A percentile compares a stretch with the other conserved stretches of the same genome.
phyloP scores from a whole-genome alignment of 192 early-diverging fungal species.

The Entophlyctis helioformis region DNA sequence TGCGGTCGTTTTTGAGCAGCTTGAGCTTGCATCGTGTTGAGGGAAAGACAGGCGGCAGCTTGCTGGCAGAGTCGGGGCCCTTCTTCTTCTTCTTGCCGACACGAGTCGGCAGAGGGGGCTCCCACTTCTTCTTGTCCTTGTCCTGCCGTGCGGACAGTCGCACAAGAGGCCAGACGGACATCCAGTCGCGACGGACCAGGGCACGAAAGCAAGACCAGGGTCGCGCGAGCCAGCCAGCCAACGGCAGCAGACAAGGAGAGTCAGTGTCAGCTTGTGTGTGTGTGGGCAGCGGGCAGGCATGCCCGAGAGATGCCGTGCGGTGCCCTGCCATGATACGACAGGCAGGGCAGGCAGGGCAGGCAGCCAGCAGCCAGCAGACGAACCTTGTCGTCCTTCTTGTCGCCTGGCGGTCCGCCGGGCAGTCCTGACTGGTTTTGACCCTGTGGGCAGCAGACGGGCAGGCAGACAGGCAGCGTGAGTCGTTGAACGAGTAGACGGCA shows the following conservation, averaged over 20 bases:
- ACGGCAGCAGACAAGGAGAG: neutral
- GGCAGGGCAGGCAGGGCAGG: neutral
- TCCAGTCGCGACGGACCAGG: neutral
- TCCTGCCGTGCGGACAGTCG: constrained; percentile 53
- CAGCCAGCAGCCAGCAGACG: neutral
- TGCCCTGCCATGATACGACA: neutral
- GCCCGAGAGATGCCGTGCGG: constrained; percentile 6
- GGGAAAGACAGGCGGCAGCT: constrained; percentile 96
- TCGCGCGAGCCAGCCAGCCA: neutral
- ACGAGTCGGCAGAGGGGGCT: constrained; percentile 95
- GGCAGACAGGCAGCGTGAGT: too few relatives aligned
- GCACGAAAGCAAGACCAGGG: neutral
- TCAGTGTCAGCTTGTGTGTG: too few relatives aligned
- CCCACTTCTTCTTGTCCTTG: constrained; percentile 86
- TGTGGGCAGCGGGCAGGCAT: too few relatives aligned
- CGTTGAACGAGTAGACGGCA: too few relatives aligned
- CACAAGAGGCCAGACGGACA: neutral
- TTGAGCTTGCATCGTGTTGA: constrained; percentile 95
- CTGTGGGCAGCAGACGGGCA: too few relatives aligned
- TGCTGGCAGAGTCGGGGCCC: constrained; percentile 82
- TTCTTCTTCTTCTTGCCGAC: constrained; percentile 96
- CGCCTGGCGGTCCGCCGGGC: constrained; percentile 50
- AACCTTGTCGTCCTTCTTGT: constrained; percentile 48
- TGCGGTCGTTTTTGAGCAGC: constrained; percentile 93
- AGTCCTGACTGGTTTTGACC: constrained; percentile 78